Percentiles rank a stretch among this genome's conserved stretches.
phyloP scores from a whole-genome alignment of 768 basidiomycete genomes.

The Boletus sp. region DNA sequence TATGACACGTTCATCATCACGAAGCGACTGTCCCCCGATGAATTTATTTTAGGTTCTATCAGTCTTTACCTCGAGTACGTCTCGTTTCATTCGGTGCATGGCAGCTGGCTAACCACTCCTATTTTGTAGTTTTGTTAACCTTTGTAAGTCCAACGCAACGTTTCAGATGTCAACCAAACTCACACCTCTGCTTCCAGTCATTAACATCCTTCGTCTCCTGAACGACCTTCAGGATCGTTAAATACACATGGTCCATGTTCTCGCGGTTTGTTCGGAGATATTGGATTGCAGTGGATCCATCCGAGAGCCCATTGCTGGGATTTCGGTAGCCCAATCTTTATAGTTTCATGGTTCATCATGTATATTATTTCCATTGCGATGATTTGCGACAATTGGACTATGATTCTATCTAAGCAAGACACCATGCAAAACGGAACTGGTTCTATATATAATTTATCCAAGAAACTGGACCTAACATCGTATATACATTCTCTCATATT shows the following conservation, averaged over 20 bases:
- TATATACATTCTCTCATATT: too few species aligned
- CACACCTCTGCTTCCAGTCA: constrained; percentile 44
- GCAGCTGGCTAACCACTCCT: constrained; percentile 15
- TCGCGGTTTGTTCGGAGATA: neutral
- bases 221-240: constrained; percentile 51
- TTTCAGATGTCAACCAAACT: neutral
- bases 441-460: neutral
- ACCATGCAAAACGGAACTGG: too few species aligned
- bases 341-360: constrained; percentile 12
- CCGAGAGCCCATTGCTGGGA: neutral
- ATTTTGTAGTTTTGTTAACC: constrained; percentile 72
- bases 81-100: neutral
- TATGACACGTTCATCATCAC: constrained; percentile 92
- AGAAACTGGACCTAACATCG: too few species aligned
- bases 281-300: neutral
- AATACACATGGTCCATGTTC: neutral
- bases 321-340: constrained; percentile 3
- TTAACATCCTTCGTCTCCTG: constrained; percentile 82
- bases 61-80: constrained; percentile 93
- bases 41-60: constrained; percentile 88
- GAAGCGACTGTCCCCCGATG: constrained; percentile 85
- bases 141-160: constrained; percentile 55
- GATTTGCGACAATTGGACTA: constrained; percentile 6
- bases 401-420: neutral
- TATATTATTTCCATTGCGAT: constrained; percentile 20